phyloP scores from a whole-genome alignment of 768 basidiomycete genomes.

The Wakefieldia striispora region DNA sequence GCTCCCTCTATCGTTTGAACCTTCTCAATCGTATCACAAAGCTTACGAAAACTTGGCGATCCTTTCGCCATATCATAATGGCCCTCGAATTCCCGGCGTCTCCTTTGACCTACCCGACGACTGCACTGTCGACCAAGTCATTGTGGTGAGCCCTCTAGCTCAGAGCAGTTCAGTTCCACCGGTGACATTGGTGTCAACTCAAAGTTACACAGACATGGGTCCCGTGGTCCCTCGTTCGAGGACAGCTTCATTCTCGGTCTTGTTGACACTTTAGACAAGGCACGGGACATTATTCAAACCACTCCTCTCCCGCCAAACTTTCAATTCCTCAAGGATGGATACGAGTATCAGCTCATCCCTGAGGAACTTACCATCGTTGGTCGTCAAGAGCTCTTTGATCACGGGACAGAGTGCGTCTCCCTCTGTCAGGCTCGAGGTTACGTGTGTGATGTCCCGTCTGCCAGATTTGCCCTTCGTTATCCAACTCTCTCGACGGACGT shows the following conservation, averaged over 20 bases:
- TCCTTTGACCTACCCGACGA: constrained; percentile 25
- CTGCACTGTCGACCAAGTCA: no score
- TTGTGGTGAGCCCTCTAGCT: constrained; percentile 26
- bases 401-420: constrained; percentile 35
- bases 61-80: constrained; percentile 37
- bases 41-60: constrained; percentile 28
- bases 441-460: background rate
- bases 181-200: background rate
- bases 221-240: no score
- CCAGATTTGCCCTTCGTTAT: constrained; percentile 23
- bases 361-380: constrained; percentile 39
- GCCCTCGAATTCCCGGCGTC: constrained; percentile 28
- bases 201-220: constrained; percentile 44
- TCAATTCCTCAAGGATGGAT: constrained; percentile 38
- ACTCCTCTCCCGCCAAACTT: constrained; percentile 33
- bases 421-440: background rate
- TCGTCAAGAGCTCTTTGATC: constrained; percentile 38
- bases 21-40: background rate
- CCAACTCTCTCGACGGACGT: constrained; percentile 19
- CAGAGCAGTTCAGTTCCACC: background rate
- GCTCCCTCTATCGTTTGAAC: no score
- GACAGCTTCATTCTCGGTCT: constrained; percentile 33
- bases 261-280: constrained; percentile 29
- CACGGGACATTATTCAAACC: constrained; percentile 22
- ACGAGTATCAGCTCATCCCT: constrained; percentile 32